Base-by-base conservation (phyloP, 2,329 filamentous ascomycete species). In the Pseudocercospora fuligena region DNA sequence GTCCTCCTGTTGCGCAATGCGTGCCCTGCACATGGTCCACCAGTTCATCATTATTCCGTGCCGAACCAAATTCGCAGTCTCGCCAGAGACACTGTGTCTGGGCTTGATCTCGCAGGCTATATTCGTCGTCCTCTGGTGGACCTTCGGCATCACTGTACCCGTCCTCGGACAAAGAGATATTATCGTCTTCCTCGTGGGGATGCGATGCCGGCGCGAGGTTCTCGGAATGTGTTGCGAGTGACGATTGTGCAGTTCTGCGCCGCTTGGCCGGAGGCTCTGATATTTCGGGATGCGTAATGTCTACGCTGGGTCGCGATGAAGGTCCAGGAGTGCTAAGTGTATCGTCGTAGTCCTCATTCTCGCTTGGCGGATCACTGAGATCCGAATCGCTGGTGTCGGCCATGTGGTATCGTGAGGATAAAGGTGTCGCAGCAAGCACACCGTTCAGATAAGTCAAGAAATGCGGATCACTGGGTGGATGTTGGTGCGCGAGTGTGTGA, bases 81-180 rank as follows among this genome's bases (percentile, higher is more conserved):
- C 83, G 80, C 83, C 83, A 85, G 51, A 83, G 80, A 74, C 83
- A 85, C 27, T 79, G 75, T 3, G 80, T 83, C 60, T 77, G 75
- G 59, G 76, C 76, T 62, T 85, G 83, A 11, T 77, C 77, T 19
- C 75, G 73, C 59, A 79, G 63, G 58, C 81, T 78, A 63, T 81
- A 82, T 70, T 80, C 80, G 59, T 77, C 74, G 73, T 81, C 74
- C 67, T 81, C 78, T 19, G 56, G 31, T 63, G 83, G 82, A 66
- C 76, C 90, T 77, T 82, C 91, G 80, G 80, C 90, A 85, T 77
- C 93, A 78, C 93, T 93, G 36, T 92, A 94, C 59, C 92, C 96
- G 80, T 99, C 95, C 61, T 92, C 93, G 7, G 93, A 97, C 67
- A 98, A 63, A 49, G 71, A 73, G 68, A 77, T 69, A 64, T 66